Percentiles rank a stretch among this genome's conserved stretches.
These are phyloP conservation scores for Mortierella sp. DNA, from an alignment of 371 early-diverging fungal genomes.

Conservation along the genomic window DNA sequence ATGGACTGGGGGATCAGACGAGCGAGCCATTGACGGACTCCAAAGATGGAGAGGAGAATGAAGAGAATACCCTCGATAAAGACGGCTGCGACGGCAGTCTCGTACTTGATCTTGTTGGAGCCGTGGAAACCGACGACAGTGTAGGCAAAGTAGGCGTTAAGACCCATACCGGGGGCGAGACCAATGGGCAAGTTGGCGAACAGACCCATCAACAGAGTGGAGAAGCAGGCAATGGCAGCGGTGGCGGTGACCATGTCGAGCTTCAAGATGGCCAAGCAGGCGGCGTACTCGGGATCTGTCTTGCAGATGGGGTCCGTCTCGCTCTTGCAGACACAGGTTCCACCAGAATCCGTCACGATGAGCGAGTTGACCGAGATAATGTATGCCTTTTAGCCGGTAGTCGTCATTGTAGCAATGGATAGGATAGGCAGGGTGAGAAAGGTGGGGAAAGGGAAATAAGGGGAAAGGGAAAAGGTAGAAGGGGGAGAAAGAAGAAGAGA, in stretches of 20 bases:
- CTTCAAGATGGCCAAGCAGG: conserved; percentile 72
- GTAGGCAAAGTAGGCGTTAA: conserved; percentile 88
- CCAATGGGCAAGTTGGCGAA: conserved; percentile 85
- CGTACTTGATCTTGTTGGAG: conserved; percentile 75
- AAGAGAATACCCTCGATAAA: conserved; percentile 88
- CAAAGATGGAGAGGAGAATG: conserved; percentile 78
- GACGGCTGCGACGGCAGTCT: conserved; percentile 83
- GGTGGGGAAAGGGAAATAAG: background rate
- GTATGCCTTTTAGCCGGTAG: conserved; percentile 57
- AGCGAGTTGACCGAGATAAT: conserved; percentile 82
- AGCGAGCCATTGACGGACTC: conserved; percentile 86
- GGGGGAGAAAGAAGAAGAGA: background rate
- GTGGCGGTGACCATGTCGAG: conserved; percentile 84
- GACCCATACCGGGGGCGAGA: conserved; percentile 88
- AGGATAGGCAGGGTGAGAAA: background rate
- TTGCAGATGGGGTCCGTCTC: conserved; percentile 47
- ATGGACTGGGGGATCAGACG: conserved; percentile 80
- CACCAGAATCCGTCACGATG: conserved; percentile 82
- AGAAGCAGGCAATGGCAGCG: conserved; percentile 70
- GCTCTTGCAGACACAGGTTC: conserved; percentile 75
- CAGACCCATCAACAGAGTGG: conserved; percentile 75
- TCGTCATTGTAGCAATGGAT: background rate
- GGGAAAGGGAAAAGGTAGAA: background rate
- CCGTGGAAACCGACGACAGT: conserved; percentile 88
- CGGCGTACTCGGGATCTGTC: conserved; percentile 65